Evolutionary conservation across 2,329 filamentous ascomycete genomes (phyloP).

Genomic region (Tolypocladium capitatum): DNA sequence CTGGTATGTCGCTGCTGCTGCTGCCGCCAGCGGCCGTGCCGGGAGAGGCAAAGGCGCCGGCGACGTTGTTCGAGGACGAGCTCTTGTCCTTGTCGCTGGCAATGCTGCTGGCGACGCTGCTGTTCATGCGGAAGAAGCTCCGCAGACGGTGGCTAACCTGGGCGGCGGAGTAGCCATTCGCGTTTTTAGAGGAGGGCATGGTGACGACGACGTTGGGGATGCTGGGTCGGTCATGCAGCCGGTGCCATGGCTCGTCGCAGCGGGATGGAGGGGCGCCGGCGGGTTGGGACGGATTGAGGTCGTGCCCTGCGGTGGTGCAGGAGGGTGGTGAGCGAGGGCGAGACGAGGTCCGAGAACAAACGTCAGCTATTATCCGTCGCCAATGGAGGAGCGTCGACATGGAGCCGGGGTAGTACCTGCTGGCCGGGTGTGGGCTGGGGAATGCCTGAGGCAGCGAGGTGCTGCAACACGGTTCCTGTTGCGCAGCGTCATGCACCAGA

Average conservation of each 20-base stretch:
- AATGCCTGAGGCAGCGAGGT: background rate
- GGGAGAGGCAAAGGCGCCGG: slow-evolving; percentile 1
- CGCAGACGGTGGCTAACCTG: slow-evolving; percentile 57
- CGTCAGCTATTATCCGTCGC: background rate
- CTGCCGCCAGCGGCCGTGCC: slow-evolving; percentile 1
- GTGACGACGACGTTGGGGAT: slow-evolving; percentile 5
- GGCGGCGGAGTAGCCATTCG: slow-evolving; percentile 33
- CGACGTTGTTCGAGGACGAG: slow-evolving; percentile 41
- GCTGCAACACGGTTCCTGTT: background rate
- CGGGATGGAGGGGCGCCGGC: background rate
- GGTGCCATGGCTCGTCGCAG: slow-evolving; percentile 24
- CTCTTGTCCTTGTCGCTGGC: slow-evolving; percentile 37
- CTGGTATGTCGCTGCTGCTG: slow-evolving; percentile 5
- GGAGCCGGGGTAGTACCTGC: background rate
- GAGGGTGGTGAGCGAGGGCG: background rate
- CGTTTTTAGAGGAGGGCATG: slow-evolving; percentile 42
- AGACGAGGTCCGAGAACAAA: background rate
- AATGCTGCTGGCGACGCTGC: slow-evolving; percentile 26
- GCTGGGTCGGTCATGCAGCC: slow-evolving; percentile 17
- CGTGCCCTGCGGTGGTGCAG: background rate
- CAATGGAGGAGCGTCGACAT: slow-evolving; percentile 1
- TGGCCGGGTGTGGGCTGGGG: background rate
- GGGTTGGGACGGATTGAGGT: background rate
- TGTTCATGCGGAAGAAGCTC: slow-evolving; percentile 60
- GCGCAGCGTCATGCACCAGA: background rate